These are phyloP conservation scores for Rhizophagus sp. DNA, from an alignment of 192 early-diverging fungal genomes.

Conservation along the genomic window DNA sequence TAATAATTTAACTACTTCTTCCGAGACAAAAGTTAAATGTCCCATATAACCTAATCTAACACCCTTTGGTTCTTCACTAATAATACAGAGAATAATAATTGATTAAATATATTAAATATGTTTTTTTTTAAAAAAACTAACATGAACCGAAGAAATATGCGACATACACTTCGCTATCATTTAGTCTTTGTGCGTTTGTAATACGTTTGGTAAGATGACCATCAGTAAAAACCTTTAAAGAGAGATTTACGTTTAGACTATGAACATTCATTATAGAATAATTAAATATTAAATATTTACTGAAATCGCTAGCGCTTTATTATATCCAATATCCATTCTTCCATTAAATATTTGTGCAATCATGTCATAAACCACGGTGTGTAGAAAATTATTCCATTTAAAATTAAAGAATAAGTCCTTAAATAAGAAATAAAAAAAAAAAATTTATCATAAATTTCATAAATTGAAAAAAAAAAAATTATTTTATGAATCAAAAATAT, in stretches of 20 bases:
- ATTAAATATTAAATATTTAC: constrained; percentile 10
- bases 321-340: constrained; percentile 63
- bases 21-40: constrained; percentile 95
- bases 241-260: neutral
- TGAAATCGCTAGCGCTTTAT: constrained; percentile 31
- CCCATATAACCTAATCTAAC: constrained; percentile 97
- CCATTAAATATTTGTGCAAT: constrained; percentile 97
- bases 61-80: constrained; percentile 81
- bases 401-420: constrained; percentile 88
- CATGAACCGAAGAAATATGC: neutral
- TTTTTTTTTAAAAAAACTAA: neutral
- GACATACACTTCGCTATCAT: constrained; percentile 79
- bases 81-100: neutral
- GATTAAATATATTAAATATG: neutral
- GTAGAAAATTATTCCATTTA: constrained; percentile 98
- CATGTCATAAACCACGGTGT: constrained; percentile 98
- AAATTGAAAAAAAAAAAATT: neutral
- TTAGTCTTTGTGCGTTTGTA: constrained; percentile 76
- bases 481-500: neutral
- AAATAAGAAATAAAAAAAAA: neutral
- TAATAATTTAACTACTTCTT: constrained; percentile 89
- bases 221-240: constrained; percentile 73
- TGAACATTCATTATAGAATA: neutral
- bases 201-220: constrained; percentile 85
- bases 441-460: neutral